These are phyloP conservation scores for Irpex sp. DNA, from an alignment of 1,284 basidiomycete species.

Conservation along the genomic window DNA sequence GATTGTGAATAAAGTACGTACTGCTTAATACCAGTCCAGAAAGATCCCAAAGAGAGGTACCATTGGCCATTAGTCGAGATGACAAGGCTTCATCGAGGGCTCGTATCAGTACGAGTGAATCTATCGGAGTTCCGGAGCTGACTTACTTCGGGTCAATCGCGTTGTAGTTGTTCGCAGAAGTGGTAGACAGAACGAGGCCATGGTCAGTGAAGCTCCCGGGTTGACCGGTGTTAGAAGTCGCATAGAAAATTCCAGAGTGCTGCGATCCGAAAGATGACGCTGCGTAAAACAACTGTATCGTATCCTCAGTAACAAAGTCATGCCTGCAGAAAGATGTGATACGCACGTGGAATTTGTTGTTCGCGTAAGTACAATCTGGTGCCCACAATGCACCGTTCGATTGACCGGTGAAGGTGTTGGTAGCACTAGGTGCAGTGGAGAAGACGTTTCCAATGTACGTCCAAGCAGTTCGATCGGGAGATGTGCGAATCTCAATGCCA, in stretches of 20 bases:
- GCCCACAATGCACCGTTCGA: conserved; percentile 52
- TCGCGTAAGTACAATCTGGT: conserved; percentile 46
- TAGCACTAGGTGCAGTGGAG: conserved; percentile 41
- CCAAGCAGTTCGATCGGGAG: conserved; percentile 48
- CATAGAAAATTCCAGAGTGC: conserved; percentile 48
- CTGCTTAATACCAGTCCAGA: conserved; percentile 50
- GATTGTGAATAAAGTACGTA: too few species aligned
- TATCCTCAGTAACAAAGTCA: too few species aligned
- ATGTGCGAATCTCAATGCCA: conserved; percentile 51
- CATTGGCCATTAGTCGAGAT: conserved; percentile 23
- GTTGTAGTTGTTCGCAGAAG: conserved; percentile 41
- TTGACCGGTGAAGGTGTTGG: conserved; percentile 45
- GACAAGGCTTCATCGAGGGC: background rate
- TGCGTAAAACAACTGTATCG: conserved; percentile 38
- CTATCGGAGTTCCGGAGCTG: background rate
- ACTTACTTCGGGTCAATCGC: conserved; percentile 57
- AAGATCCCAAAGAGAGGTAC: conserved; percentile 46
- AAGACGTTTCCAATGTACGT: conserved; percentile 45
- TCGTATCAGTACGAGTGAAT: background rate
- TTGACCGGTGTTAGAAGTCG: conserved; percentile 42
- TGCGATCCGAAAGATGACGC: conserved; percentile 47
- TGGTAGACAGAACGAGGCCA: conserved; percentile 47
- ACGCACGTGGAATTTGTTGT: conserved; percentile 43
- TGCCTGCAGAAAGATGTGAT: too few species aligned
- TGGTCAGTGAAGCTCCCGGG: conserved; percentile 45